Conservation (phyloP, 2,329 filamentous ascomycete genomes). For the Colletotrichum musae region DNA sequence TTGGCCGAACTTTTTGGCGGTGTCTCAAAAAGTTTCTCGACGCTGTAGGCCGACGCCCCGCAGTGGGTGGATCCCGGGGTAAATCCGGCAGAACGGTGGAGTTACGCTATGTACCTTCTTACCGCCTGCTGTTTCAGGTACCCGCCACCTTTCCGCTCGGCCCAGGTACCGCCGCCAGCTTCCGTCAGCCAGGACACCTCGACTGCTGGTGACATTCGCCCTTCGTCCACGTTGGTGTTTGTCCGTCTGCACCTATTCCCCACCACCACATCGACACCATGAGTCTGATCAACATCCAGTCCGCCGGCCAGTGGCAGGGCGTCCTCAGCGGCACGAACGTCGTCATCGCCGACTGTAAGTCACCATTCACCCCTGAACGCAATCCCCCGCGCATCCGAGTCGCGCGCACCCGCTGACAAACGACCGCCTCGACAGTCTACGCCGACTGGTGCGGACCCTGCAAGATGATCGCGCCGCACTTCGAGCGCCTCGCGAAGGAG, state of each 20-base stretch:
- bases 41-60: slow-evolving; percentile 11
- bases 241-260: slow-evolving; percentile 6
- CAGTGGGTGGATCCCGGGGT: slow-evolving; percentile 36
- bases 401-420: slow-evolving; percentile 44
- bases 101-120: too few species aligned
- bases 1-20: slow-evolving; percentile 9
- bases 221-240: neutral
- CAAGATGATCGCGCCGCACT: slow-evolving; percentile 91
- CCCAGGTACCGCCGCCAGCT: slow-evolving; percentile 25
- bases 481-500: slow-evolving; percentile 85
- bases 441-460: slow-evolving; percentile 96
- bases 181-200: slow-evolving; percentile 10
- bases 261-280: slow-evolving; percentile 49
- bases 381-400: slow-evolving; percentile 32
- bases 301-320: slow-evolving; percentile 78
- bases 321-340: slow-evolving; percentile 81
- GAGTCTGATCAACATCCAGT: slow-evolving; percentile 72
- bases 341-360: slow-evolving; percentile 91
- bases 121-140: slow-evolving; percentile 45
- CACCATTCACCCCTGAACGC: slow-evolving; percentile 19
- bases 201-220: neutral
- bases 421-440: slow-evolving; percentile 74
- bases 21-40: slow-evolving; percentile 36
- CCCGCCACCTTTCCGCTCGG: slow-evolving; percentile 35
- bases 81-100: slow-evolving; percentile 45